Evolutionary conservation across 2,329 filamentous ascomycete species (phyloP), one percentile per base, ranked within the genome.

Genomic region (Clarireedia homoeocarpa): DNA sequence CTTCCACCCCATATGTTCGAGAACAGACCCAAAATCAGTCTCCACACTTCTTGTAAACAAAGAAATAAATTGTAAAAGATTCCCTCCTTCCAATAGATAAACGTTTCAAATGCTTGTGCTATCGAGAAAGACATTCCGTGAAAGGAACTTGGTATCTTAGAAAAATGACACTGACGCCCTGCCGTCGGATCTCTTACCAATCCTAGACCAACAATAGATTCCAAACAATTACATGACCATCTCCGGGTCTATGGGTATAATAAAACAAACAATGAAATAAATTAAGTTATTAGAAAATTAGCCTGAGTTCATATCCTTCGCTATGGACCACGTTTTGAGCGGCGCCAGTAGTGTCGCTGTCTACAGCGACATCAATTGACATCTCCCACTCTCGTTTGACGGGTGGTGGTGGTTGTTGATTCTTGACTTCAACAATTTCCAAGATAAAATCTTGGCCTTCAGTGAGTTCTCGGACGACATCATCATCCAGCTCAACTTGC

Each of bases 371-470:
- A 67, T 84, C 81, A 27, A 84, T 68, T 2, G 75, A 73, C 80
- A 84, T 84, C 54, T 84, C 81, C 81, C 81, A 84, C 62, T 84
- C 81, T 38, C 75, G 71, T 65, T 84, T 83, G 40, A 74, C 64
- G 30, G 74, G 72, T 4, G 69, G 48, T 20, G 38, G 64, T 9
- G 38, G 64, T 10, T 70, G 57, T 6, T 64, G 63, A 42, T 64
- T 61, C 14, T 61, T 61, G 39, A 66, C 42, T 36, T 63, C 61
- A 30, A 70, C 64, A 44, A 88, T 76, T 63, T 94, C 85, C 56
- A 88, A 78, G 57, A 85, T 81, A 86, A 97, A 94, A 67, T 96
- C 92, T 71, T 97, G 90, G 34, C 91, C 91, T 73, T 99, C 94
- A 1, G 84, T 81, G 52, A 97, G 76, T 70, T 92, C 87, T 46